Evolutionary conservation across 805 yeast species (phyloP).

Genomic region (Lipomyces kockii): DNA sequence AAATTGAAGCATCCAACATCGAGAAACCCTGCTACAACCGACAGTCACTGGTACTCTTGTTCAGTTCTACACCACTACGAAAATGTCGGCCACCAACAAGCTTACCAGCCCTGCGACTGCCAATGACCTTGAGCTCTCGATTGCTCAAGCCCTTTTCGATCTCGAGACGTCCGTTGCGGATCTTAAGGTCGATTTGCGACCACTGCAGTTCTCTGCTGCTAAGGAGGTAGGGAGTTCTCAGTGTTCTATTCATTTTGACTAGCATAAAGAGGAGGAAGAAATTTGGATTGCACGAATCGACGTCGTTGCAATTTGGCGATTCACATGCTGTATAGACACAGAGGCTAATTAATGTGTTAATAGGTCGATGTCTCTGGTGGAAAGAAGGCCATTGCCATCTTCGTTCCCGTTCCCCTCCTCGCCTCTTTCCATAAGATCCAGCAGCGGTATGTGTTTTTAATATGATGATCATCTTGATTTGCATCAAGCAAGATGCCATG

Average conservation of each 20-base stretch:
- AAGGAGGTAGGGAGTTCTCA: slow-evolving; percentile 68
- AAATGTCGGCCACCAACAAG: slow-evolving; percentile 97
- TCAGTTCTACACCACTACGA: slow-evolving; percentile 15
- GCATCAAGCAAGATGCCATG: background rate
- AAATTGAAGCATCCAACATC: background rate
- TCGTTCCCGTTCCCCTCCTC: slow-evolving; percentile 96
- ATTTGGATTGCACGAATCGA: background rate
- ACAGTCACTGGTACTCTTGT: slow-evolving; percentile 33
- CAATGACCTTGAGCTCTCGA: slow-evolving; percentile 98
- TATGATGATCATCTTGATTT: background rate
- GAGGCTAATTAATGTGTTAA: slow-evolving; percentile 4
- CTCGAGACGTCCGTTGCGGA: slow-evolving; percentile 93
- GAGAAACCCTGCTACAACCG: background rate
- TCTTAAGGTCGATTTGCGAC: slow-evolving; percentile 96
- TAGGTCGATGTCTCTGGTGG: slow-evolving; percentile 94
- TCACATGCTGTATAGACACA: background rate
- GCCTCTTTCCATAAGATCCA: slow-evolving; percentile 95
- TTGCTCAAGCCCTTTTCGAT: slow-evolving; percentile 97
- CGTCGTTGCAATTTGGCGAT: background rate
- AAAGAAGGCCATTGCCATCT: slow-evolving; percentile 97
- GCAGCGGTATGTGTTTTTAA: slow-evolving; percentile 46
- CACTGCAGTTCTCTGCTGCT: slow-evolving; percentile 97
- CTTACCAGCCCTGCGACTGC: slow-evolving; percentile 79
- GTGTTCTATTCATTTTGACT: background rate
- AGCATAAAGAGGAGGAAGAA: slow-evolving; percentile 1